Conservation (phyloP, 495 filamentous ascomycete genomes). For the Evansstolkia leycettana region DNA sequence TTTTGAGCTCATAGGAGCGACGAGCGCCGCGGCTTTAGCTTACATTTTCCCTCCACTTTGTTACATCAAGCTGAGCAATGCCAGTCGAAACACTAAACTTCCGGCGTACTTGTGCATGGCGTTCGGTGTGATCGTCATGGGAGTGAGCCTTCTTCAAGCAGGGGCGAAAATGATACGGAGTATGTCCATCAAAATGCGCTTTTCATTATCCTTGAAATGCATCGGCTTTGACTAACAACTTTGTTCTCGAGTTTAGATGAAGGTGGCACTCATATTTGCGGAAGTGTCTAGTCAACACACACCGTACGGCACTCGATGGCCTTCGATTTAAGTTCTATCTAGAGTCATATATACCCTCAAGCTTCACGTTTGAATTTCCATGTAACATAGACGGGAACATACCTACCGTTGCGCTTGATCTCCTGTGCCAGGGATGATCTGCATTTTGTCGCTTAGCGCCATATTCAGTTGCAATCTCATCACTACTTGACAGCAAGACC, state of each 20-base stretch:
- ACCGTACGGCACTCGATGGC: neutral
- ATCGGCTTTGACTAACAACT: neutral
- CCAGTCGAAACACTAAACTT: slow-evolving; percentile 56
- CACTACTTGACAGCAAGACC: too few relatives aligned
- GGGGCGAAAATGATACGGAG: slow-evolving; percentile 49
- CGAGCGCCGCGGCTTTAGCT: slow-evolving; percentile 82
- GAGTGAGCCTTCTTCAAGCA: slow-evolving; percentile 66
- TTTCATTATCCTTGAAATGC: neutral
- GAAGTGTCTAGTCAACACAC: slow-evolving; percentile 6
- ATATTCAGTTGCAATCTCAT: too few relatives aligned
- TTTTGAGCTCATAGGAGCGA: slow-evolving; percentile 92
- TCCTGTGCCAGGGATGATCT: too few relatives aligned
- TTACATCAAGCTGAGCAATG: slow-evolving; percentile 77
- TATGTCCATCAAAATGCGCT: slow-evolving; percentile 17
- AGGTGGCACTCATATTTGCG: slow-evolving; percentile 19
- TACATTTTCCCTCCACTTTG: slow-evolving; percentile 93
- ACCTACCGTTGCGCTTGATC: too few relatives aligned
- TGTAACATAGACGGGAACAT: too few relatives aligned
- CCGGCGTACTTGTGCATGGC: slow-evolving; percentile 53
- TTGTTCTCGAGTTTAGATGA: slow-evolving; percentile 12
- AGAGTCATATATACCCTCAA: too few relatives aligned
- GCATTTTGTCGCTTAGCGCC: too few relatives aligned
- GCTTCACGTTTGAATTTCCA: too few relatives aligned
- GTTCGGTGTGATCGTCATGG: slow-evolving; percentile 79
- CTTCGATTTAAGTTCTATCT: neutral